Evolutionary conservation across 768 basidiomycete species (phyloP).

Genomic region (Kwoniella sp.): DNA sequence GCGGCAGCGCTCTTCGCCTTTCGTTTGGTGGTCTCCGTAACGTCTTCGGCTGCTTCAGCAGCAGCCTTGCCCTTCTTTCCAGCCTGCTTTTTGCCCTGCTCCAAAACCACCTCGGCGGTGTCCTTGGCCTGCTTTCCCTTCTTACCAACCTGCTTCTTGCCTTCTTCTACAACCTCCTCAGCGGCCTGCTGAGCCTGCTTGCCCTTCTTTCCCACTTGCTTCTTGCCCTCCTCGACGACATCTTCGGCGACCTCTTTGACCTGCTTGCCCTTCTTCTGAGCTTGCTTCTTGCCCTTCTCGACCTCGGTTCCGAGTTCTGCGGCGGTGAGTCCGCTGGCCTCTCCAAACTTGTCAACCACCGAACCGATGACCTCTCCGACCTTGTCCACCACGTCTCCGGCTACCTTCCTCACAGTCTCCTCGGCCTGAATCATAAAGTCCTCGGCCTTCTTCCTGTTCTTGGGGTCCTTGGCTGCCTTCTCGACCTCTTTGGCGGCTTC

Average conservation of each 20-base stretch:
- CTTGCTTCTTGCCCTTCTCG: slow-evolving; percentile 26
- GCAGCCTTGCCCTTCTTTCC: slow-evolving; percentile 24
- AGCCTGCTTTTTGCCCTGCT: slow-evolving; percentile 27
- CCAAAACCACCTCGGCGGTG: slow-evolving; percentile 13
- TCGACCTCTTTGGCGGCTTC: slow-evolving; percentile 28
- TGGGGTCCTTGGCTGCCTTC: slow-evolving; percentile 37
- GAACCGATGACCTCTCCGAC: slow-evolving; percentile 33
- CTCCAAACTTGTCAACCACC: slow-evolving; percentile 37
- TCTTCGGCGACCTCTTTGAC: slow-evolving; percentile 23
- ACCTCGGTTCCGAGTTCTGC: slow-evolving; percentile 29
- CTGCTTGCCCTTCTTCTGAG: slow-evolving; percentile 38
- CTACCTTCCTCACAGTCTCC: slow-evolving; percentile 35
- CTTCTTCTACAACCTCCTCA: slow-evolving; percentile 18
- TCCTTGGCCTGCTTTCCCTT: slow-evolving; percentile 27
- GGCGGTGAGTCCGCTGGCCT: slow-evolving; percentile 35
- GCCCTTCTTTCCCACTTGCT: slow-evolving; percentile 27
- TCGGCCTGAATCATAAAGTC: slow-evolving; percentile 42
- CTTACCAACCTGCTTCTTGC: slow-evolving; percentile 20
- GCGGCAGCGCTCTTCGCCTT: slow-evolving; percentile 29
- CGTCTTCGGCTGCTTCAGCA: slow-evolving; percentile 17
- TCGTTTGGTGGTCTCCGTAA: slow-evolving; percentile 22
- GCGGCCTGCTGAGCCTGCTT: slow-evolving; percentile 19
- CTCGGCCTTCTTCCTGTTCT: slow-evolving; percentile 51
- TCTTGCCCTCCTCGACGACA: slow-evolving; percentile 23
- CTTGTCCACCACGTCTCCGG: slow-evolving; percentile 31